phyloP scores from a whole-genome alignment of 306 rosid species.

The Echinosophora koreensis region DNA sequence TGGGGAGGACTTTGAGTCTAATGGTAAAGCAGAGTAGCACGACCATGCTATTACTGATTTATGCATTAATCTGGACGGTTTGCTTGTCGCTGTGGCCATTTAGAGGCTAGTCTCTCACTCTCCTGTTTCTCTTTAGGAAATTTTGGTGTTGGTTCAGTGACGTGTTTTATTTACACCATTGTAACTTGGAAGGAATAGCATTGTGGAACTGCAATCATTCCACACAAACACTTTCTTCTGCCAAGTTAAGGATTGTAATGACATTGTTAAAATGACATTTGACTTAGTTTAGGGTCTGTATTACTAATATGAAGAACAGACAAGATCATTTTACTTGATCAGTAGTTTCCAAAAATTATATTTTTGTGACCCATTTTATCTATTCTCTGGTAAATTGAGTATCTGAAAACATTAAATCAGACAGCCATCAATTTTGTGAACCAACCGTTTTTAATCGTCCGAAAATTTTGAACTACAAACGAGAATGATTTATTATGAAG shows the following conservation, averaged over 20 bases:
- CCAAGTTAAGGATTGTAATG: slow-evolving; percentile 62
- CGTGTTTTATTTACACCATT: slow-evolving; percentile 35
- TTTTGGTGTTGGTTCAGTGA: slow-evolving; percentile 22
- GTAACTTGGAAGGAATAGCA: slow-evolving; percentile 84
- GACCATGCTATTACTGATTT: slow-evolving; percentile 46
- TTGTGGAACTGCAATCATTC: slow-evolving; percentile 70
- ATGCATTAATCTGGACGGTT: slow-evolving; percentile 49
- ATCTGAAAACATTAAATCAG: slow-evolving; percentile 32
- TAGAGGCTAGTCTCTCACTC: slow-evolving; percentile 68
- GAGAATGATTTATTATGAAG: background rate
- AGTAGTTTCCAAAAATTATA: background rate
- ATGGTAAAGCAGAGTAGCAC: slow-evolving; percentile 61
- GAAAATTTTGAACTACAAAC: background rate
- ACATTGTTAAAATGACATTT: slow-evolving; percentile 30
- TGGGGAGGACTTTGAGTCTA: slow-evolving; percentile 81
- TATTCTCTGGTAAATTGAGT: slow-evolving; percentile 30
- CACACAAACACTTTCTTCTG: slow-evolving; percentile 59
- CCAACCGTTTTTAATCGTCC: background rate
- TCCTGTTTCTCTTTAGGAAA: slow-evolving; percentile 24
- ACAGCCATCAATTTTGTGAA: slow-evolving; percentile 28
- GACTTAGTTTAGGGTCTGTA: slow-evolving; percentile 36
- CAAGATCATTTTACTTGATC: no score
- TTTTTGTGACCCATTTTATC: slow-evolving; percentile 18
- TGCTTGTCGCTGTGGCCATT: slow-evolving; percentile 79
- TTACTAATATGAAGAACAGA: background rate